Evolutionary conservation across 1,284 basidiomycete genomes (phyloP).

Genomic region (Boletellus sp.): DNA sequence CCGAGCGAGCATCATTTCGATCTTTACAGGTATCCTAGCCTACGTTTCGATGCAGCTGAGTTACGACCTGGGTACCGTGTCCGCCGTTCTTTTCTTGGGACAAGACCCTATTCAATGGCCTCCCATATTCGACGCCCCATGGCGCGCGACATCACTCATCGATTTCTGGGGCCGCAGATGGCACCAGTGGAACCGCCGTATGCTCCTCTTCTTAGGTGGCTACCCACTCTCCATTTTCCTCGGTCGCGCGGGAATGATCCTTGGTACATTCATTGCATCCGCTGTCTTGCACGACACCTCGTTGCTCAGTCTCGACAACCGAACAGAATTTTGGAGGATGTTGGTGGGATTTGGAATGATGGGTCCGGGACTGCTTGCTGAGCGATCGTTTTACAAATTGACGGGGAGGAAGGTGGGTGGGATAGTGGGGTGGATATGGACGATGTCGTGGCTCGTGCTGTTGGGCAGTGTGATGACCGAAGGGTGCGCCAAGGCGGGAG

Average conservation of each 20-base stretch:
- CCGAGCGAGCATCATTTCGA: conserved; percentile 40
- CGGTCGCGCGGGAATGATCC: not conserved
- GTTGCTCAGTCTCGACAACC: not conserved
- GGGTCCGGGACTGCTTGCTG: not conserved
- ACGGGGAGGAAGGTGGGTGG: not conserved
- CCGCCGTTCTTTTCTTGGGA: conserved; percentile 37
- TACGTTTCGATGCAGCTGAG: conserved; percentile 22
- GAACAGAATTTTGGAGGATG: not conserved
- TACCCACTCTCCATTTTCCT: not conserved
- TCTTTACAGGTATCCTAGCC: conserved; percentile 6
- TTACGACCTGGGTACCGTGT: conserved; percentile 39
- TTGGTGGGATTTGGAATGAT: not conserved
- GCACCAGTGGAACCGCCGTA: not conserved
- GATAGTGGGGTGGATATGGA: not conserved
- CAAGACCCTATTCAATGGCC: conserved; percentile 24
- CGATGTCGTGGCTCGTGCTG: not conserved
- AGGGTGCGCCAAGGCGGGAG: not conserved
- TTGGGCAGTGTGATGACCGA: not conserved
- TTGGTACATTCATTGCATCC: not conserved
- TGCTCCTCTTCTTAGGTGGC: not conserved
- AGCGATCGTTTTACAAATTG: not conserved
- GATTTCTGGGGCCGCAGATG: not conserved
- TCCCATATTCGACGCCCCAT: not conserved
- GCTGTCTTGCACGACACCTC: not conserved
- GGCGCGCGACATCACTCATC: not conserved